phyloP scores from a whole-genome alignment of 345 rosid species.

The Cardamine occulta region DNA sequence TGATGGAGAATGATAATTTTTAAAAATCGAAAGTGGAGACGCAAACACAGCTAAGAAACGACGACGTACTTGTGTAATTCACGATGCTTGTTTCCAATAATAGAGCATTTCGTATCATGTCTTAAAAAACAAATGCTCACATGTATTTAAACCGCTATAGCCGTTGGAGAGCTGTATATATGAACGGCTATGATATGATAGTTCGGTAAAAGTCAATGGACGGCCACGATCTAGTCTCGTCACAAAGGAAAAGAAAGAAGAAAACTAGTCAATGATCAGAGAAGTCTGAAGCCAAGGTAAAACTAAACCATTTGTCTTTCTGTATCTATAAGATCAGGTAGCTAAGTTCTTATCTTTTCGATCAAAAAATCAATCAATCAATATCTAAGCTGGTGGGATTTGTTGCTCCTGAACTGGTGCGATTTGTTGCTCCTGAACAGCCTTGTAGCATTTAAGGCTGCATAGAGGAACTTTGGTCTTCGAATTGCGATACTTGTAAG shows the following conservation, averaged over 20 bases:
- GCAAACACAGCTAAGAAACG: constrained; percentile 30
- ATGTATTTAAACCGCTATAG: constrained; percentile 12
- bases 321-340: constrained; percentile 23
- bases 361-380: constrained; percentile 47
- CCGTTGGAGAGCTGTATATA: constrained; percentile 38
- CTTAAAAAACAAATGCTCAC: not conserved
- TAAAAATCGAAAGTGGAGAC: not conserved
- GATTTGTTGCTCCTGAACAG: constrained; percentile 54
- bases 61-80: constrained; percentile 25
- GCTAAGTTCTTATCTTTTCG: constrained; percentile 25
- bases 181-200: constrained; percentile 38
- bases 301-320: constrained; percentile 19
- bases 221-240: constrained; percentile 36
- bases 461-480: constrained; percentile 88
- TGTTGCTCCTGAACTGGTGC: constrained; percentile 50
- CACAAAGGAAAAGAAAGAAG: constrained; percentile 1
- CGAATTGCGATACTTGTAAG: constrained; percentile 86
- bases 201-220: constrained; percentile 32
- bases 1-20: constrained; percentile 18
- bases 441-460: constrained; percentile 91
- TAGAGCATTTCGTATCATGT: constrained; percentile 35
- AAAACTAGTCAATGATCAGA: constrained; percentile 19
- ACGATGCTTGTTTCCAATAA: constrained; percentile 28
- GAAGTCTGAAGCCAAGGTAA: constrained; percentile 15
- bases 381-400: constrained; percentile 12